These are phyloP conservation scores for Silene latifolia DNA, from an alignment of 148 eudicot species.

Conservation along the genomic window DNA sequence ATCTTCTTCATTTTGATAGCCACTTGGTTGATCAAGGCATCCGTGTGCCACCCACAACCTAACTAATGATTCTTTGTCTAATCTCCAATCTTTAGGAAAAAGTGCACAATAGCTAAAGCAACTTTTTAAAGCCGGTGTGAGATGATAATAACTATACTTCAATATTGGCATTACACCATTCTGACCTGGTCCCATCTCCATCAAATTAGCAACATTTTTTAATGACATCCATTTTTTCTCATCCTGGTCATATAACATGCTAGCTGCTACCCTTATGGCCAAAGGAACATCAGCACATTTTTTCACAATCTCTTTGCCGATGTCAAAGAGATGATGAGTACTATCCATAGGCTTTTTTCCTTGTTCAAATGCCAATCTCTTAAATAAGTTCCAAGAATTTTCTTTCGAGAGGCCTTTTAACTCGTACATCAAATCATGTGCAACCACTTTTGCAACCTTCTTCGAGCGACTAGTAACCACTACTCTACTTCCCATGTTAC, in stretches of 20 bases:
- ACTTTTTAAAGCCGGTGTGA: slow-evolving; percentile 27
- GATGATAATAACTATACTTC: slow-evolving; percentile 33
- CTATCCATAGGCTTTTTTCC: background rate
- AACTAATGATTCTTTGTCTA: slow-evolving; percentile 16
- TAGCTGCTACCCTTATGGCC: slow-evolving; percentile 22
- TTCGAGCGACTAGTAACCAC: slow-evolving; percentile 26
- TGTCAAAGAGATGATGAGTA: background rate
- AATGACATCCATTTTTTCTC: slow-evolving; percentile 24
- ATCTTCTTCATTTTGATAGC: slow-evolving; percentile 13
- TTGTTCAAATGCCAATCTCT: slow-evolving; percentile 19
- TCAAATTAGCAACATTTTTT: slow-evolving; percentile 8
- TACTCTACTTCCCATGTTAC: slow-evolving; percentile 19
- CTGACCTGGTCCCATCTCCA: slow-evolving; percentile 5
- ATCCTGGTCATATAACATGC: slow-evolving; percentile 15
- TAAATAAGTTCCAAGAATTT: slow-evolving; percentile 29
- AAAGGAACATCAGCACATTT: slow-evolving; percentile 32
- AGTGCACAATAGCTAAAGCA: slow-evolving; percentile 48
- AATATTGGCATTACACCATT: slow-evolving; percentile 12
- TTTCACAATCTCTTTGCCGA: slow-evolving; percentile 28
- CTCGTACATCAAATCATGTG: slow-evolving; percentile 2
- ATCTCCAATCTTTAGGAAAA: slow-evolving; percentile 28
- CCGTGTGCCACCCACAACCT: slow-evolving; percentile 43
- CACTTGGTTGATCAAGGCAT: slow-evolving; percentile 5
- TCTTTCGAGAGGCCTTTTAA: slow-evolving; percentile 25
- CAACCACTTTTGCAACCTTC: slow-evolving; percentile 9